Evolutionary conservation across 345 rosid species (phyloP).

Genomic region (Euclidium syriacum): DNA sequence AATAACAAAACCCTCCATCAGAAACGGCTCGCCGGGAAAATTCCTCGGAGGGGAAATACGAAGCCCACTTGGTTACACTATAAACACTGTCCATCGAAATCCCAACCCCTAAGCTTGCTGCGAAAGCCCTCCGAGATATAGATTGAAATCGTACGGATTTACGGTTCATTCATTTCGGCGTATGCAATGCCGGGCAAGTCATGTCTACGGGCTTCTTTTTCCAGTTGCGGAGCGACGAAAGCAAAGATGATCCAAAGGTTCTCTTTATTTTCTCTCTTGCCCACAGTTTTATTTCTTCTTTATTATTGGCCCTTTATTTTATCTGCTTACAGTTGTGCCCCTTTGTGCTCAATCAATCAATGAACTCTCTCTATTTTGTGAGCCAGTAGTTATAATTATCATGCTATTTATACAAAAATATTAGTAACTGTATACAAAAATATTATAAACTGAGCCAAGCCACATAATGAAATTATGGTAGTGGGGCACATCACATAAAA

Average conservation of each 20-base stretch:
- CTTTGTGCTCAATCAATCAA: background rate
- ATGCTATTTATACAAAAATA: background rate
- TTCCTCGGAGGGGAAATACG: background rate
- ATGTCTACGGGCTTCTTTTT: background rate
- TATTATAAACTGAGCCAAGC: background rate
- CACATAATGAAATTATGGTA: background rate
- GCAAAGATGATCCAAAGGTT: background rate
- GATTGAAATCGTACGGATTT: background rate
- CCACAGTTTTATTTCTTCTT: background rate
- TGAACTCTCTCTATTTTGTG: no score
- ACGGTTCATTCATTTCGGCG: background rate
- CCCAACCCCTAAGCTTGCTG: background rate
- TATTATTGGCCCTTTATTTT: background rate
- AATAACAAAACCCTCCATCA: background rate
- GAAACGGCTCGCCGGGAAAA: background rate
- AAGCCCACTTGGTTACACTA: background rate
- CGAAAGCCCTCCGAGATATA: no score
- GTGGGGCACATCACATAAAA: background rate
- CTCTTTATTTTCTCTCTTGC: background rate
- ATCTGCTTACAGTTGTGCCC: background rate
- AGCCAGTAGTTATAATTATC: no score
- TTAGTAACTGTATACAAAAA: no score
- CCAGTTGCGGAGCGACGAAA: conserved; percentile 3
- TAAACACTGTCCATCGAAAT: conserved; percentile 1
- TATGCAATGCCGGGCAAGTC: background rate